These are phyloP conservation scores for Penicillium cosmopolitanum DNA, from an alignment of 495 filamentous ascomycete genomes.

Conservation along the genomic window DNA sequence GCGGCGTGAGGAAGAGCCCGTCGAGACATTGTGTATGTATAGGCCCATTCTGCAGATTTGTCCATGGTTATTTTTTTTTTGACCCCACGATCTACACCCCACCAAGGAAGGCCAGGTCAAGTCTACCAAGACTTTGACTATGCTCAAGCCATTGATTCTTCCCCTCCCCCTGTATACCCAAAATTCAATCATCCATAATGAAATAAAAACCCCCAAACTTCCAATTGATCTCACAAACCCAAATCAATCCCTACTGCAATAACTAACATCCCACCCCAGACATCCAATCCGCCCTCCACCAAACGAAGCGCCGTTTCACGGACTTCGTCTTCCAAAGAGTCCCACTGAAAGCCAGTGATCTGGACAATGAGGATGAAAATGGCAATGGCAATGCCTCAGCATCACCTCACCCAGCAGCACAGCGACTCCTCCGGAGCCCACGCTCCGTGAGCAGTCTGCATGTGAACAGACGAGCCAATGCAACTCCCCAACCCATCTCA, in stretches of 20 bases:
- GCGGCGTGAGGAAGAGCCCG: conserved; percentile 59
- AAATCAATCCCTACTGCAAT: not conserved
- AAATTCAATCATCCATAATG: not conserved
- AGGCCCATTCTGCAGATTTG: conserved; percentile 2
- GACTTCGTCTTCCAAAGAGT: conserved; percentile 54
- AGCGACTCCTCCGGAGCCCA: conserved; percentile 39
- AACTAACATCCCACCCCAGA: conserved; percentile 31
- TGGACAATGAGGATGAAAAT: conserved; percentile 11
- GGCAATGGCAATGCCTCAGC: conserved; percentile 22
- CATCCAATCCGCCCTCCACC: conserved; percentile 50
- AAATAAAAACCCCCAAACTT: not conserved
- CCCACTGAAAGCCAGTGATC: conserved; percentile 24
- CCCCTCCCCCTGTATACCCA: not conserved
- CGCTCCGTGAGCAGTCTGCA: conserved; percentile 47
- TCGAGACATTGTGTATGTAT: conserved; percentile 57
- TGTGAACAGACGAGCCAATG: conserved; percentile 18
- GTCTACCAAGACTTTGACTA: too few relatives aligned
- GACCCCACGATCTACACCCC: conserved; percentile 29
- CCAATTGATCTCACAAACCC: not conserved
- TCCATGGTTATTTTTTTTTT: conserved; percentile 22
- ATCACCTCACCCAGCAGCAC: conserved; percentile 22
- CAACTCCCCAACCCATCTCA: conserved; percentile 9
- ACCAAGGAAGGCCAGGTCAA: not conserved
- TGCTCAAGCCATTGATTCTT: not conserved
- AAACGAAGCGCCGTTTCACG: conserved; percentile 54